A percentile compares a stretch with the other conserved stretches of the same genome.
Conservation (phyloP, 345 rosid species). For the Dipteronia sinensis region DNA sequence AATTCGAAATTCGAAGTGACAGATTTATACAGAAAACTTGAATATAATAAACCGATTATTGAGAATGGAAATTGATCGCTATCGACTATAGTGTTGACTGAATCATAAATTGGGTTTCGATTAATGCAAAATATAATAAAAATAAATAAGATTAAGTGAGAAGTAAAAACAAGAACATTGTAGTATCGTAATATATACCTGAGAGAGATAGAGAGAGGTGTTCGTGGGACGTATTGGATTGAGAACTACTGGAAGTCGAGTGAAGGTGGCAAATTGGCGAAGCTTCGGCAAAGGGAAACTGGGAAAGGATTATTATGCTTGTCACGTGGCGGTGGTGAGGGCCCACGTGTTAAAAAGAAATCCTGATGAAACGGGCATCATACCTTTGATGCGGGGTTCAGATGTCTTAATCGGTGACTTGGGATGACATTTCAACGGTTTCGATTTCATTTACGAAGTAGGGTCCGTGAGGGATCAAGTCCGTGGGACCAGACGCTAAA, state of each 20-base stretch:
- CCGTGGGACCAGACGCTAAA: neutral
- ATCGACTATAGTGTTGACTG: neutral
- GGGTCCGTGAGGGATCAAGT: neutral
- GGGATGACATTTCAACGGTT: neutral
- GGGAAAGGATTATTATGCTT: neutral
- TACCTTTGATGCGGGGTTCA: constrained; percentile 3
- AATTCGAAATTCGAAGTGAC: neutral
- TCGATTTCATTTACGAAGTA: neutral
- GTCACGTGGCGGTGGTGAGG: neutral
- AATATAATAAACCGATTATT: neutral
- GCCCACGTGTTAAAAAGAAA: constrained; percentile 12
- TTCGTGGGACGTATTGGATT: neutral
- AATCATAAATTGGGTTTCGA: neutral
- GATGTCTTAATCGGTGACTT: neutral
- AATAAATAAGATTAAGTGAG: neutral
- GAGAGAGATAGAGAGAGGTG: constrained; percentile 6
- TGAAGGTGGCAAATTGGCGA: neutral
- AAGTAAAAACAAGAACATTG: neutral
- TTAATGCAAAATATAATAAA: neutral
- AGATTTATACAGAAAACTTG: neutral
- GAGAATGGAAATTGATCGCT: neutral
- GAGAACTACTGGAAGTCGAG: neutral
- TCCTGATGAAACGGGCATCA: constrained; percentile 6
- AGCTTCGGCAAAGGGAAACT: neutral
- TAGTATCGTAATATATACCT: constrained; percentile 4